Evolutionary conservation across 208 protist genomes (phyloP).

Genomic region (Crithidia sp.): DNA sequence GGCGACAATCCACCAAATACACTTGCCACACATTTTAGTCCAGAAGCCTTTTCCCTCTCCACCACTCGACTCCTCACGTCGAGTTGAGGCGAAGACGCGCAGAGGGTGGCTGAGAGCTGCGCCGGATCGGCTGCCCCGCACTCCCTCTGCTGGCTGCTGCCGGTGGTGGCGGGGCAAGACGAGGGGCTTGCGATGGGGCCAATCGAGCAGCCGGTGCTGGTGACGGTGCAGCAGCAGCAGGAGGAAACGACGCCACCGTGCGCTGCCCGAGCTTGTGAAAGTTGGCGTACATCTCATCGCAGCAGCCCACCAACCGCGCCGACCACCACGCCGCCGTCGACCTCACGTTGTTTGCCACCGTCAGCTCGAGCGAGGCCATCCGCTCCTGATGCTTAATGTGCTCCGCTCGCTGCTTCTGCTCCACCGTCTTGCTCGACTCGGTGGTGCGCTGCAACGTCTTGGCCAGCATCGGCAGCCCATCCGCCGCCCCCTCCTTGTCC

Average conservation of each 20-base stretch:
- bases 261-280: slow-evolving; percentile 1
- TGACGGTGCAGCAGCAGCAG: too few relatives aligned
- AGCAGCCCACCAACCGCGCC: background rate
- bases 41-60: too few relatives aligned
- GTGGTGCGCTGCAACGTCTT: background rate
- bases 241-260: background rate
- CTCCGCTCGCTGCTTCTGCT: background rate
- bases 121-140: too few relatives aligned
- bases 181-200: too few relatives aligned
- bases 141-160: too few relatives aligned
- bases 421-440: background rate
- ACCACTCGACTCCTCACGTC: too few relatives aligned
- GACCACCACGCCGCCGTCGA: slow-evolving; percentile 5
- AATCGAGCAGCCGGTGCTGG: too few relatives aligned
- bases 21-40: too few relatives aligned
- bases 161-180: too few relatives aligned
- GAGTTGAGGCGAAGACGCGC: too few relatives aligned
- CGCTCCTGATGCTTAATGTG: background rate
- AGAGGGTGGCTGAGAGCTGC: too few relatives aligned
- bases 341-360: background rate
- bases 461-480: background rate
- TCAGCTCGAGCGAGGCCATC: slow-evolving; percentile 1
- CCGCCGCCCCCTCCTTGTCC: background rate
- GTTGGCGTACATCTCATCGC: background rate
- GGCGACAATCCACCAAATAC: too few relatives aligned